Conservation (phyloP, 2,329 filamentous ascomycete genomes). For the Domatiomyces catenatus region DNA sequence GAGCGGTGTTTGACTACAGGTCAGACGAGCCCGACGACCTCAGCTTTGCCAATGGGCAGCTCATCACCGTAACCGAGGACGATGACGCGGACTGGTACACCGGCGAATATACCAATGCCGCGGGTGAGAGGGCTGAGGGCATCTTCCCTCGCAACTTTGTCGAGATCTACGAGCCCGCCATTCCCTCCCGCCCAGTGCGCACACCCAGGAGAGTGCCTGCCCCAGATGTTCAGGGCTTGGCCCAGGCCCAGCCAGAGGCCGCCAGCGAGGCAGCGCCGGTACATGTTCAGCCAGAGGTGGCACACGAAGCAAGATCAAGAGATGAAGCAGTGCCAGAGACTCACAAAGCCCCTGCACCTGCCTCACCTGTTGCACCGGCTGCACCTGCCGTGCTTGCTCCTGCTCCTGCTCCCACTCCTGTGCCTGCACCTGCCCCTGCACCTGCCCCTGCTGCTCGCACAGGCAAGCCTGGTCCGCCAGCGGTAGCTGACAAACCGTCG, state of each 20-base stretch:
- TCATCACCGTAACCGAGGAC: constrained; percentile 84
- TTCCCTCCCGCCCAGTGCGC: constrained; percentile 71
- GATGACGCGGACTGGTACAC: constrained; percentile 82
- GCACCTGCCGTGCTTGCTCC: constrained; percentile 25
- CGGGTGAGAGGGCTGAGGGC: constrained; percentile 62
- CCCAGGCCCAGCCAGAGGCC: constrained; percentile 12
- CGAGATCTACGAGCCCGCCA: constrained; percentile 81
- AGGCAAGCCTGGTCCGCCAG: constrained; percentile 49
- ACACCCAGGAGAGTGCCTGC: constrained; percentile 43
- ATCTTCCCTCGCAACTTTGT: constrained; percentile 98
- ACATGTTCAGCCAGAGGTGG: constrained; percentile 15
- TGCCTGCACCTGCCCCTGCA: constrained; percentile 16
- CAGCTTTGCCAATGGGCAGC: constrained; percentile 66
- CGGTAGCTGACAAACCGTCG: constrained; percentile 55
- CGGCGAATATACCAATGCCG: constrained; percentile 46
- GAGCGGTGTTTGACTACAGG: constrained; percentile 85
- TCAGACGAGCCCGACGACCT: constrained; percentile 93
- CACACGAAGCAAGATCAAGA: neutral
- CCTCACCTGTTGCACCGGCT: constrained; percentile 2
- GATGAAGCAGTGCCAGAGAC: constrained; percentile 16
- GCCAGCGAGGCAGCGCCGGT: constrained; percentile 11
- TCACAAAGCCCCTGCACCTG: constrained; percentile 12
- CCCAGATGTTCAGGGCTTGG: constrained; percentile 38
- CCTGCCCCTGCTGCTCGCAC: constrained; percentile 28
- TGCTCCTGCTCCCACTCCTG: constrained; percentile 21